Evolutionary conservation across 345 rosid species (phyloP), one percentile per base, ranked within the genome.

Genomic region (Gossypium herbaceum): DNA sequence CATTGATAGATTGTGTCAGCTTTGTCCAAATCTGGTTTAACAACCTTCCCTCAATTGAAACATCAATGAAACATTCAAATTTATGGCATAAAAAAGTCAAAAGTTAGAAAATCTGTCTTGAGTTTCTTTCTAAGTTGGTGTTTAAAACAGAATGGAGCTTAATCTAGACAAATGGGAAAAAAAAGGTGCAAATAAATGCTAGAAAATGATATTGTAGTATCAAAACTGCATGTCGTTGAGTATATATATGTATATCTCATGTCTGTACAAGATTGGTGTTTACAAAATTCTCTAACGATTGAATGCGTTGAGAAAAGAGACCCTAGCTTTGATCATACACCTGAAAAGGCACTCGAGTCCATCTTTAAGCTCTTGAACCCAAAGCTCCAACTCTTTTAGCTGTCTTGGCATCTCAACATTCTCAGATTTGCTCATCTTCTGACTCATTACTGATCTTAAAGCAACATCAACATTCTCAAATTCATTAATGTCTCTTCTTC

Each of bases 391-490:
- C 1, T 68, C 63, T 34, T 44, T 45, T 7, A 63, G 27, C 13
- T 57, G 8, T 1, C 64, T 56, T 22, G 69, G 63, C 9, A 79
- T 61, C 52, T 73, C 72, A 20, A 29, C 34, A 29, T 29, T 29
- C 34, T 29, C 39, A 29, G 1, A 4, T 3, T 29, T 29, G 39
- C 5, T 3, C 5, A 29, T 29, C 39, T 3, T 3, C 39, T 0
- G 5, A 4, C 39, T 29, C 39, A 29, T 4, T 29, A 29, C 39
- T 29, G 1, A 29, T 29, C 39, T 29, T 0, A 29, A 29, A 29
- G 39, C 39, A 29, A 45, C 68, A 39, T 84, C 81, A 7, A 29
- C 73, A n/a, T 12, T 45, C 7, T 43, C 71, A 64, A 78, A 74
- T 54, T 78, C 79, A 43, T 66, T 75, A 2, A 2, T 25, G 1